Base-by-base conservation (phyloP, 257 asterid species). In the Ilex asprella region DNA sequence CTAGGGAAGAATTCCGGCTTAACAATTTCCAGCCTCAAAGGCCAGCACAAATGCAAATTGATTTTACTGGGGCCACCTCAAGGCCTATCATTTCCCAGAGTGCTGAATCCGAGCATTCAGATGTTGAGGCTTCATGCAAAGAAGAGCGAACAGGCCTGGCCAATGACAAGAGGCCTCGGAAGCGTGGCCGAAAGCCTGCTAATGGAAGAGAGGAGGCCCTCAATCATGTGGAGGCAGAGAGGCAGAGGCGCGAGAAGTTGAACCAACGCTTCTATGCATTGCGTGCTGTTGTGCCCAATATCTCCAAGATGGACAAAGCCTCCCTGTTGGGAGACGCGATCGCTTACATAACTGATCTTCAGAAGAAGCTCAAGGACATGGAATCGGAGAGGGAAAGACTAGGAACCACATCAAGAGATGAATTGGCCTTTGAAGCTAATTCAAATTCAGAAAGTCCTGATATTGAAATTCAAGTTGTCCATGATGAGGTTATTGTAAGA, bases 241-340 rank as follows among this genome's bases (percentile, higher is more conserved):
- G 97, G 67, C 95, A 87, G 70, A 67, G 97, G 12, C 66, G 97
- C 2, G 97, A 90, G 72, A 90, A 90, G 82, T 79, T 90, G 67
- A 90, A 90, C 72, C 97, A 87, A 61, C 81, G 92, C 6, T 90
- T 90, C 73, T 90, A 87, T 35, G 95, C 97, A 6, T 66, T 90
- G 15, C 73, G 97, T 64, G 93, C 93, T 7, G 95, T 90, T 11
- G 97, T 90, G 5, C 96, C 97, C 0, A 90, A 85, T 55, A 90
- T 90, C 52, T 85, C 97, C 16, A 90, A 87, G 65, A 87, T 90
- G 97, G 97, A 90, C 70, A 87, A 90, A 78, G 97, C 96, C 65
- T 90, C 97, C 14, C 84, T 90, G 27, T 72, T 90, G 15, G 97
- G 96, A 47, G 97, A 90, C 67, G 97, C 97, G 56, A 85, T 90